Conservation (phyloP, 352 stramenopile species). For the Phytophthora palmivora region DNA sequence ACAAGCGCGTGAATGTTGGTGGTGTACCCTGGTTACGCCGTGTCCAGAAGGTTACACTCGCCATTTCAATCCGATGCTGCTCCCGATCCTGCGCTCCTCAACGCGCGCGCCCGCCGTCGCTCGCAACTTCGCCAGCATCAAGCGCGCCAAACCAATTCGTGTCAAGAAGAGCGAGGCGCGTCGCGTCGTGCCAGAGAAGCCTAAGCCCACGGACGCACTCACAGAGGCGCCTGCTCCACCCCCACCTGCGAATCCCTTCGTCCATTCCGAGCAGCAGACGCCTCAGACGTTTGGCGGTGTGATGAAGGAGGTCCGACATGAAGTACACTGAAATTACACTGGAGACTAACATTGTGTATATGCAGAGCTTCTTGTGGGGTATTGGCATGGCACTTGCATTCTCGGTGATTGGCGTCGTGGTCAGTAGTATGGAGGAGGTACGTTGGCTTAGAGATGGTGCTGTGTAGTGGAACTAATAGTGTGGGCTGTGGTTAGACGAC, state of each 20-base stretch:
- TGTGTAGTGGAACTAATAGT: background rate
- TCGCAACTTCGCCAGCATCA: conserved; percentile 51
- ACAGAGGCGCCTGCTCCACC: conserved; percentile 31
- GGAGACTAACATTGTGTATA: background rate
- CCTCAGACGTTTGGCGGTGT: conserved; percentile 66
- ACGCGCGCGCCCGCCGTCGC: conserved; percentile 9
- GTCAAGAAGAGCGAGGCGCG: conserved; percentile 77
- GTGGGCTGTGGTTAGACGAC: conserved; percentile 18
- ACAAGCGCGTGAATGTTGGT: conserved; percentile 1
- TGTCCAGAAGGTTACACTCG: background rate
- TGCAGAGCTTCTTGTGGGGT: conserved; percentile 81
- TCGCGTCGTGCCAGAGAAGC: conserved; percentile 52
- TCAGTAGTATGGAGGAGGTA: conserved; percentile 76
- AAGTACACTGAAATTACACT: background rate
- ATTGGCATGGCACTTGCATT: conserved; percentile 83
- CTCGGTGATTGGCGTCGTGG: conserved; percentile 70
- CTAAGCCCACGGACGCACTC: conserved; percentile 57
- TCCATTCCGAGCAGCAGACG: conserved; percentile 48
- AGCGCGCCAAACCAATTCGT: conserved; percentile 69
- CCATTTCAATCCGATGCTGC: conserved; percentile 1
- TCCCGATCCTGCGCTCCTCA: conserved; percentile 13
- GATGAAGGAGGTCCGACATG: conserved; percentile 63
- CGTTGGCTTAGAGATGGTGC: conserved; percentile 1
- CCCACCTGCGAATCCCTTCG: conserved; percentile 37
- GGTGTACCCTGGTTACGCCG: conserved; percentile 7